Evolutionary conservation across 371 early-diverging fungal species (phyloP).

Genomic region (Dinochytrium kinnereticum): DNA sequence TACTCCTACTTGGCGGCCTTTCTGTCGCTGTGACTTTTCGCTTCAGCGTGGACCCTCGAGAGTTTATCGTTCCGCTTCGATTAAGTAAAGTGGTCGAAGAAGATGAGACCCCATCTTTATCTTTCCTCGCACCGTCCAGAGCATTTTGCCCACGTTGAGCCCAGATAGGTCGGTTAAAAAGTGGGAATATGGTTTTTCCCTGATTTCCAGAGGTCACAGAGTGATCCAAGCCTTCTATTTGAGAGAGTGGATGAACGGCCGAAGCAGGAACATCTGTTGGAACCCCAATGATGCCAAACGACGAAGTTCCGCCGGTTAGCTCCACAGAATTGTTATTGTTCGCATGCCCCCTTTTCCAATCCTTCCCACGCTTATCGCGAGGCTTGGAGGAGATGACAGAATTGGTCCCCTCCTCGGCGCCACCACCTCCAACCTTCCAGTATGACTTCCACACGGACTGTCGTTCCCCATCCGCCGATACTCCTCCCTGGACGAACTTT

Average conservation of each 20-base stretch:
- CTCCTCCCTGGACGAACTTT: too few relatives aligned
- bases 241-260: too few relatives aligned
- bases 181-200: constrained; percentile 1
- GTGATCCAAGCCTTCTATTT: too few relatives aligned
- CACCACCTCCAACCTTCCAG: background rate
- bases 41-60: constrained; percentile 32
- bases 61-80: constrained; percentile 17
- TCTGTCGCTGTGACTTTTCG: constrained; percentile 28
- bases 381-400: background rate
- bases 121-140: too few relatives aligned
- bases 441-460: constrained; percentile 2
- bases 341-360: background rate
- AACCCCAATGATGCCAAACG: background rate
- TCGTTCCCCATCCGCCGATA: too few relatives aligned
- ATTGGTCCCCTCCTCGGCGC: background rate
- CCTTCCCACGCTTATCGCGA: background rate
- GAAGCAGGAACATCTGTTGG: background rate
- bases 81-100: too few relatives aligned
- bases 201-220: too few relatives aligned
- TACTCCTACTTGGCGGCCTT: constrained; percentile 29
- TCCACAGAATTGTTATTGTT: background rate
- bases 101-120: too few relatives aligned
- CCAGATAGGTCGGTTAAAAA: background rate
- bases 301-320: background rate
- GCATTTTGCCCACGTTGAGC: too few relatives aligned